These are phyloP conservation scores for Geotrichum europaeum DNA, from an alignment of 1,139 yeast genomes.

Conservation along the genomic window DNA sequence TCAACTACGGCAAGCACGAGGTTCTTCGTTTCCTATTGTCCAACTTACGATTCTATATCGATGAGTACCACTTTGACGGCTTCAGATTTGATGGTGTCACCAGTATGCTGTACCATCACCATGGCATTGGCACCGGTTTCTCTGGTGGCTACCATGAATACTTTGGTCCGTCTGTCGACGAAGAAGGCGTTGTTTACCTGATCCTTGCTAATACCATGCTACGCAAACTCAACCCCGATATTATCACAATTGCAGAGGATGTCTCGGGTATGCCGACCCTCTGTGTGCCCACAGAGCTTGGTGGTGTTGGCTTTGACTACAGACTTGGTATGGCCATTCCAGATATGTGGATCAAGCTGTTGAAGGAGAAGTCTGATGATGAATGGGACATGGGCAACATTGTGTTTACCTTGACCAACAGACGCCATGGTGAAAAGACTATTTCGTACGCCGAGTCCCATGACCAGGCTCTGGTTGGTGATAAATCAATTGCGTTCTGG, in stretches of 20 bases:
- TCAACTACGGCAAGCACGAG: conserved; percentile 86
- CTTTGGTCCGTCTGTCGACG: conserved; percentile 73
- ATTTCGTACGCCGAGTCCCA: conserved; percentile 93
- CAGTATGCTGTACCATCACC: conserved; percentile 84
- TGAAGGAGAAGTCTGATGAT: conserved; percentile 79
- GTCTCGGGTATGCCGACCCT: conserved; percentile 97
- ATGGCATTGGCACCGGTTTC: conserved; percentile 83
- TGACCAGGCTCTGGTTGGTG: conserved; percentile 97
- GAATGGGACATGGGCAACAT: conserved; percentile 87
- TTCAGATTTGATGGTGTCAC: conserved; percentile 97
- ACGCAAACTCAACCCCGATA: conserved; percentile 47
- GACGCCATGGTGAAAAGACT: conserved; percentile 85
- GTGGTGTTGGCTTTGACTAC: conserved; percentile 93
- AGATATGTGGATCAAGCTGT: conserved; percentile 95
- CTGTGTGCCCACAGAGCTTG: conserved; percentile 63
- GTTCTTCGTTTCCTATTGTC: conserved; percentile 81
- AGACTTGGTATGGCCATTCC: conserved; percentile 96
- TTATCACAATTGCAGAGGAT: conserved; percentile 89
- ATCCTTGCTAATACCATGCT: conserved; percentile 83
- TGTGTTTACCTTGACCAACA: conserved; percentile 74
- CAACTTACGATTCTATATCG: conserved; percentile 80
- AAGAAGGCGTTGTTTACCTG: conserved; percentile 78
- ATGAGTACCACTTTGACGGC: conserved; percentile 85
- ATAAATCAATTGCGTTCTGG: conserved; percentile 95
- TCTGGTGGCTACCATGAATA: conserved; percentile 93